Percentiles rank a stretch among this genome's conserved stretches.
These are phyloP conservation scores for Omphalotus olearius DNA, from an alignment of 1,284 basidiomycete genomes.

Conservation along the genomic window DNA sequence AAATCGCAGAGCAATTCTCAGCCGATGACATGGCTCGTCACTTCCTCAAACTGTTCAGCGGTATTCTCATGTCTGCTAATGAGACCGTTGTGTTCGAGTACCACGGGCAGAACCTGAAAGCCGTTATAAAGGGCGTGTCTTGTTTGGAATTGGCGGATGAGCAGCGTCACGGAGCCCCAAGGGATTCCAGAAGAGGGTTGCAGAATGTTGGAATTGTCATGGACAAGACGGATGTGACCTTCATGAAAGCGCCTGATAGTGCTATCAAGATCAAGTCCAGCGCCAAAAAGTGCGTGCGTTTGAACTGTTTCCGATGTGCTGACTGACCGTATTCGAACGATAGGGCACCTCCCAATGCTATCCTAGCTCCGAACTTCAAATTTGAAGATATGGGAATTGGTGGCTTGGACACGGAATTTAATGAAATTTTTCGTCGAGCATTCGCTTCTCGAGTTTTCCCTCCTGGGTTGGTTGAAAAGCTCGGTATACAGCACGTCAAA, in stretches of 20 bases:
- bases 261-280: constrained; percentile 90
- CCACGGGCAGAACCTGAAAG: constrained; percentile 83
- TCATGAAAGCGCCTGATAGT: constrained; percentile 81
- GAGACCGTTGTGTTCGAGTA: constrained; percentile 88
- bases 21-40: constrained; percentile 81
- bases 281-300: constrained; percentile 69
- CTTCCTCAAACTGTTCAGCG: constrained; percentile 65
- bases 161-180: constrained; percentile 36
- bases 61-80: constrained; percentile 68
- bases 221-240: constrained; percentile 86
- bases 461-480: constrained; percentile 93
- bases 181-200: constrained; percentile 17
- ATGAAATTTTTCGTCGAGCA: constrained; percentile 96
- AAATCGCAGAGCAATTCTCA: constrained; percentile 72
- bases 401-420: constrained; percentile 94
- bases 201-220: constrained; percentile 75
- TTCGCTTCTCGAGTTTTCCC: constrained; percentile 99
- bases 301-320: constrained; percentile 1
- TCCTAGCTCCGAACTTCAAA: constrained; percentile 98
- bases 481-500: constrained; percentile 99
- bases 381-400: constrained; percentile 99
- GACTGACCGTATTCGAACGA: constrained; percentile 3
- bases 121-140: constrained; percentile 63
- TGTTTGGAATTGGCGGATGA: constrained; percentile 67
- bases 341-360: constrained; percentile 90